Base-by-base conservation (phyloP, 2,329 filamentous ascomycete species). In the Neonectria hederae region DNA sequence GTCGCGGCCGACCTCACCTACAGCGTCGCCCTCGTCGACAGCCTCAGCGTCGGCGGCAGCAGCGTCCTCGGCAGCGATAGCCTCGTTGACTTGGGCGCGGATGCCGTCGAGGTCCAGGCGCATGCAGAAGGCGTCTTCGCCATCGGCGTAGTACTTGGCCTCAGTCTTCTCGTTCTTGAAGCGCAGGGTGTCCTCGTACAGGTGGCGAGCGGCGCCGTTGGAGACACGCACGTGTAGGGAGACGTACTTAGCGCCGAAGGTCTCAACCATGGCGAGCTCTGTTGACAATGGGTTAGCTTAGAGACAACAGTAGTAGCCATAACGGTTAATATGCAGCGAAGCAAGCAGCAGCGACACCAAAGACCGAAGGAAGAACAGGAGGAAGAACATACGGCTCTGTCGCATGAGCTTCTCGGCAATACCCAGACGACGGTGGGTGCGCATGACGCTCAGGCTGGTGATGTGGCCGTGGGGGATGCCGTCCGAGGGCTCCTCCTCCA, bases 391-490 rank as follows among this genome's bases (percentile, higher is more conserved):
- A 97, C 93, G 95, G 74, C 91, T 94, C 84, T 98, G 96, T 55
- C 94, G 86, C 96, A 99, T 99, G 72, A 99, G 83, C 84, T 97
- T 97, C 86, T 99, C 96, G 8, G 96, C 96, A 70, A 99, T 92
- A 0, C 96, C 96, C 64, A 99, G 80, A 59, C 95, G 83, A 63
- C 96, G 84, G 81, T 99, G 96, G 70, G 96, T 99, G 70, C 96
- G 86, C 96, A 98, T 99, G 46, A 99, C 96, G 75, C 90, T 94
- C 76, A 99, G 81, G 72, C 91, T 94, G 49, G 96, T 99, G 76
- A 99, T 98, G 83, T 99, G 96, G 17, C 96, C 96, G 81, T 98
- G 96, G 73, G 91, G 92, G 43, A 97, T 84, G 63, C 94, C 94
- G 79, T 98, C 95, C 65, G 90, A 77, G 8, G 96, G 95, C 80